These are phyloP conservation scores for Aschersonia sp. DNA, from an alignment of 2,329 filamentous ascomycete species.

Conservation along the genomic window DNA sequence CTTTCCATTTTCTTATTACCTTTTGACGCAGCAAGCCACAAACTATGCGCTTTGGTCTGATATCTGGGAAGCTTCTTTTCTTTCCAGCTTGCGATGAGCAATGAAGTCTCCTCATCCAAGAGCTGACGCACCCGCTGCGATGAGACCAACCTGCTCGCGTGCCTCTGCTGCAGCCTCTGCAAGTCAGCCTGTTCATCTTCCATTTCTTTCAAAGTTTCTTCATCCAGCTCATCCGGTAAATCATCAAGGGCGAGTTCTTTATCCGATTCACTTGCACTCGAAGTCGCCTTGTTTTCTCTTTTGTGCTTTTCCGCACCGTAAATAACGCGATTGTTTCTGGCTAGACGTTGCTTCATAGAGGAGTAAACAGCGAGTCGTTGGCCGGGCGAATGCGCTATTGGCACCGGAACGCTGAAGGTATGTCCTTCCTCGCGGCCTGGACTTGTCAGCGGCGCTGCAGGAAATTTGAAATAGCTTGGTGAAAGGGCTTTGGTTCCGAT, in stretches of 20 bases:
- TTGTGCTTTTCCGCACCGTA: background rate
- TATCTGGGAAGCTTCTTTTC: conserved; percentile 40
- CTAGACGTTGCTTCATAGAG: conserved; percentile 25
- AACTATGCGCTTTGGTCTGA: conserved; percentile 37
- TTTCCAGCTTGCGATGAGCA: conserved; percentile 41
- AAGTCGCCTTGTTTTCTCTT: background rate
- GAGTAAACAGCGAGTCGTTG: conserved; percentile 27
- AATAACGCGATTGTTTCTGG: conserved; percentile 9
- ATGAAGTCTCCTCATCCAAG: conserved; percentile 38
- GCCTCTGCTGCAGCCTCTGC: background rate
- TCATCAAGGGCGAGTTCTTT: conserved; percentile 29
- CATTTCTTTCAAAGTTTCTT: conserved; percentile 47
- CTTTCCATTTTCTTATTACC: conserved; percentile 18
- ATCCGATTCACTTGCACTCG: conserved; percentile 12
- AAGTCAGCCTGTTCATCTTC: conserved; percentile 21
- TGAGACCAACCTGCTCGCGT: conserved; percentile 14
- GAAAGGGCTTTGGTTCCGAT: conserved; percentile 19
- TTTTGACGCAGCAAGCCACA: conserved; percentile 46
- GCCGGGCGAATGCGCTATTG: conserved; percentile 18
- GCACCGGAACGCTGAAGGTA: conserved; percentile 13
- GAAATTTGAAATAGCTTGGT: conserved; percentile 9
- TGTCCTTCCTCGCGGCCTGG: conserved; percentile 8
- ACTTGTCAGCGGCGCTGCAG: conserved; percentile 9
- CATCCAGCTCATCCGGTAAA: conserved; percentile 25
- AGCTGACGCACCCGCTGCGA: conserved; percentile 31